Base-by-base conservation (phyloP, 164 flowering plant species). In the Platanus orientalis region DNA sequence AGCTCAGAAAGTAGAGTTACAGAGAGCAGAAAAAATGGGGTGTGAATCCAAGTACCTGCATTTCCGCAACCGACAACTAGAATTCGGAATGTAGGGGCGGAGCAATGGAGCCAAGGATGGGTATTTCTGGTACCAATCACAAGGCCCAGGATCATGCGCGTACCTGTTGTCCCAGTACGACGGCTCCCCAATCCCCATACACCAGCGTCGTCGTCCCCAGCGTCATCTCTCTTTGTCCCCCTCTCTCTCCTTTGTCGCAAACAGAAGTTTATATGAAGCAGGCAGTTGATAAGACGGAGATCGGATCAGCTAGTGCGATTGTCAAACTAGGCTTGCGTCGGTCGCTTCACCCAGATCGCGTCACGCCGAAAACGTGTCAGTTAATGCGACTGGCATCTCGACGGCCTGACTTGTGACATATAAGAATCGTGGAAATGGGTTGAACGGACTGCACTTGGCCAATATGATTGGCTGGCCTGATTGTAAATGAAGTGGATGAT, bases 81-180 rank as follows among this genome's bases (percentile, higher is more conserved):
- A 55, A 80, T 42, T 3, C 75, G 87, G 79, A 64, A 83, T 9
- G 79, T 88, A 91, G 61, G 84, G 83, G 30, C 69, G 72, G 70
- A 91, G 61, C 57, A 91, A 82, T 2, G 95, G 91, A 32, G 95
- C 80, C 34, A 91, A 76, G 57, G 88, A 67, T 1, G 78, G 60
- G 75, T 88, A 87, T 53, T 86, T 91, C 72, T 91, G 97, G 81
- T 88, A 91, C 97, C 97, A 91, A 74, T 91, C 97, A 65, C 88
- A 91, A 11, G 87, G 72, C 0, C 78, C 79, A 3, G 81, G 47
- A 57, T 88, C 94, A 62, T 75, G 63, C 21, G 80, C 29, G 81
- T 91, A 91, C 30, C 97, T 78, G 23, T 81, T 80, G 79, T 91
- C 86, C 97, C 95, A 91, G 71, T 91, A 91, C 71, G 76, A 77